Conservation (phyloP, 2,329 filamentous ascomycete genomes). For the Penicillium corylophilum region DNA sequence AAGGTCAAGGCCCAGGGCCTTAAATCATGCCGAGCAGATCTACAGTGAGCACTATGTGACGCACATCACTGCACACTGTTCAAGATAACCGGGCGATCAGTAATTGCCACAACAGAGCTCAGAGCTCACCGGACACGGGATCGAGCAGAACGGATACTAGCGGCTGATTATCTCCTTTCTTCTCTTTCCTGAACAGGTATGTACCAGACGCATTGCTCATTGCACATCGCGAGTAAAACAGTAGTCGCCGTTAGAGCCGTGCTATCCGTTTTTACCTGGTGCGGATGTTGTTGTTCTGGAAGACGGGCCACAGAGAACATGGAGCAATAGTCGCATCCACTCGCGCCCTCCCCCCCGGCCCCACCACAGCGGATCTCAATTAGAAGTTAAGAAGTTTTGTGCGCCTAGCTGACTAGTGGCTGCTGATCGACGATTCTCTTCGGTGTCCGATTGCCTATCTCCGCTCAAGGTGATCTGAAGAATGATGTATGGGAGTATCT, state of each 20-base stretch:
- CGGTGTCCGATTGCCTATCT: slow-evolving; percentile 9
- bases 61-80: neutral
- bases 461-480: neutral
- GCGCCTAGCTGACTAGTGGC: slow-evolving; percentile 12
- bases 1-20: neutral
- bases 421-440: neutral
- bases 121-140: neutral
- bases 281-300: slow-evolving; percentile 11
- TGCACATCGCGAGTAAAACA: neutral
- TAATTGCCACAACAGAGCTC: neutral
- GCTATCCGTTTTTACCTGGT: neutral
- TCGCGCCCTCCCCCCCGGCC: slow-evolving; percentile 9
- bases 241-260: slow-evolving; percentile 1
- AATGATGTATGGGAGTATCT: neutral
- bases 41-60: neutral
- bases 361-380: slow-evolving; percentile 23
- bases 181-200: neutral
- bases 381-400: slow-evolving; percentile 9
- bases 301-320: slow-evolving; percentile 13
- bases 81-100: neutral
- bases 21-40: slow-evolving; percentile 1
- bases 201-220: neutral
- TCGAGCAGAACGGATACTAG: neutral
- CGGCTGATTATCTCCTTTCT: neutral
- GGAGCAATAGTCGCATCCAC: slow-evolving; percentile 22